Percentiles rank a stretch among this genome's conserved stretches.
phyloP scores from a whole-genome alignment of 176 grass and related monocot species.

The Hordeum marinum region DNA sequence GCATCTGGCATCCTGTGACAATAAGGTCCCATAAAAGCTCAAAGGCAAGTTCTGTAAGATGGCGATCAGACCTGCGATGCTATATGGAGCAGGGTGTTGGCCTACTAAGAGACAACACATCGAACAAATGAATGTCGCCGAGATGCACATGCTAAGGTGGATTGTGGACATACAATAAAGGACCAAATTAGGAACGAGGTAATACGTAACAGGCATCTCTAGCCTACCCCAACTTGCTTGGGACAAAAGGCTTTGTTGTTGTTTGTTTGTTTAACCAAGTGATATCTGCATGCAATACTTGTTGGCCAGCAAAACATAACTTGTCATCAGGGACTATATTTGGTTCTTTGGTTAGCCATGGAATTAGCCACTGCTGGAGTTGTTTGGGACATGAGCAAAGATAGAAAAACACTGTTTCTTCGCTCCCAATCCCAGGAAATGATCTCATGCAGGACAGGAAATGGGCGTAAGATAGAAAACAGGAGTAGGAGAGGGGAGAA shows the following conservation, averaged over 20 bases:
- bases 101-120: too few relatives aligned
- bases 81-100: background rate
- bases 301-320: background rate
- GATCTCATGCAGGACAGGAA: background rate
- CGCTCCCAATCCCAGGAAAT: background rate
- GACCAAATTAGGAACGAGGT: too few relatives aligned
- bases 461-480: background rate
- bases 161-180: too few relatives aligned
- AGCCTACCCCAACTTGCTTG: too few relatives aligned
- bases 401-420: background rate
- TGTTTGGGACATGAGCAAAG: background rate
- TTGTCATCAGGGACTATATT: background rate
- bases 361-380: background rate
- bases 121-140: too few relatives aligned
- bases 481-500: background rate
- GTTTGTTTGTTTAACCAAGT: too few relatives aligned
- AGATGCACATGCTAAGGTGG: too few relatives aligned
- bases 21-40: background rate
- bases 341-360: background rate
- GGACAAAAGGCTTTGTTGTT: too few relatives aligned
- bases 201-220: too few relatives aligned
- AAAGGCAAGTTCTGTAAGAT: background rate
- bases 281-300: background rate
- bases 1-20: too few relatives aligned
- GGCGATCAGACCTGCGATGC: background rate